phyloP scores from a whole-genome alignment of 306 rosid species.

The Vicia sativa region DNA sequence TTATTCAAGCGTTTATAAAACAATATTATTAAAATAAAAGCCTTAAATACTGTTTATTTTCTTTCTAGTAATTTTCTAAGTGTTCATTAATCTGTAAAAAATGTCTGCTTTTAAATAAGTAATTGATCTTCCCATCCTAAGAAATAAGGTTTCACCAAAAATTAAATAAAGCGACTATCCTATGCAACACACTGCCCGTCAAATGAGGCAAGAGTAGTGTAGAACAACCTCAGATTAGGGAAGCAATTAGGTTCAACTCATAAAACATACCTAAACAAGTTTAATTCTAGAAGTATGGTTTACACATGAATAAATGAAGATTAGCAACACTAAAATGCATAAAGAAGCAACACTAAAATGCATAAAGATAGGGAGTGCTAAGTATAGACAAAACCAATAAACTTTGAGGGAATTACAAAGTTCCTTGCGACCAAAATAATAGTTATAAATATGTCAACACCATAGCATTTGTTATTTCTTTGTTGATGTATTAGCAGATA shows the following conservation, averaged over 20 bases:
- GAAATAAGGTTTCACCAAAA: too few relatives aligned
- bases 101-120: too few relatives aligned
- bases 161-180: too few relatives aligned
- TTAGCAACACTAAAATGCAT: conserved; percentile 23
- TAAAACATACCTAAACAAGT: background rate
- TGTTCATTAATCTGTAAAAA: too few relatives aligned
- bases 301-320: conserved; percentile 12
- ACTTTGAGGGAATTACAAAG: background rate
- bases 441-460: conserved; percentile 8
- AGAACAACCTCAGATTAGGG: background rate
- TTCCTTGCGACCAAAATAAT: conserved; percentile 23
- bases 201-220: background rate
- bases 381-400: conserved; percentile 28
- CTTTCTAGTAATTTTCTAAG: too few relatives aligned
- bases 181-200: background rate
- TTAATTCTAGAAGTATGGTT: background rate
- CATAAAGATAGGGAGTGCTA: too few relatives aligned
- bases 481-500: conserved; percentile 18
- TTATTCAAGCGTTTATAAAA: too few relatives aligned
- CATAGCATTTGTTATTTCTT: background rate
- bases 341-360: too few relatives aligned
- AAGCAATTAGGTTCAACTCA: background rate
- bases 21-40: too few relatives aligned
- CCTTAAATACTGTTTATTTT: too few relatives aligned
- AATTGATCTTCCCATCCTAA: too few relatives aligned